A percentile compares a stretch with the other conserved stretches of the same genome.
Conservation (phyloP, 768 basidiomycete genomes). For the Naganishia vishniacii region DNA sequence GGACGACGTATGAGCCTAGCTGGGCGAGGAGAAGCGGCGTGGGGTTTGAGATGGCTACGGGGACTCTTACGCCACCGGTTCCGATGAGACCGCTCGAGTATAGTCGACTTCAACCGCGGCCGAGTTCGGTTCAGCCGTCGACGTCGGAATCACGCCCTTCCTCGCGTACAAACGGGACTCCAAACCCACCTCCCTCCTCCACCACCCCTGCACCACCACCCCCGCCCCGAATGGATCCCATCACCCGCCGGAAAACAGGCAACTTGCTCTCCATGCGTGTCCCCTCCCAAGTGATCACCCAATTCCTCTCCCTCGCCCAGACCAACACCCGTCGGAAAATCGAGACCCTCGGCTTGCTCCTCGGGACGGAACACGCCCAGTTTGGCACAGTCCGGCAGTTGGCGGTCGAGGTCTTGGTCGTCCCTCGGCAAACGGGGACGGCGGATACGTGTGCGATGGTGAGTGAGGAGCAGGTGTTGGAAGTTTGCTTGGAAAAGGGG, state of each 20-base stretch:
- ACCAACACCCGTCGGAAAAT: slow-evolving; percentile 70
- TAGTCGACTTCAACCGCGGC: not conserved
- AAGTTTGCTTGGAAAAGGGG: slow-evolving; percentile 73
- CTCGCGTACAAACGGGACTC: not conserved
- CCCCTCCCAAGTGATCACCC: slow-evolving; percentile 66
- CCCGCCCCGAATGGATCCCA: slow-evolving; percentile 11
- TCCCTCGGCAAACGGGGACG: slow-evolving; percentile 83
- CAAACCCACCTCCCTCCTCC: not conserved
- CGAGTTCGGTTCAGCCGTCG: too few relatives aligned
- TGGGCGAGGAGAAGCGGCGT: not conserved
- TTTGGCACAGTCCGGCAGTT: slow-evolving; percentile 49
- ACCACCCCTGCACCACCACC: not conserved
- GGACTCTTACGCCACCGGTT: not conserved
- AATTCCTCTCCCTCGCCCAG: slow-evolving; percentile 70
- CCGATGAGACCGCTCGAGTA: slow-evolving; percentile 4
- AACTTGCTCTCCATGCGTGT: slow-evolving; percentile 62
- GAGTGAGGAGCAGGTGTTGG: slow-evolving; percentile 76
- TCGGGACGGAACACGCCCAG: slow-evolving; percentile 56
- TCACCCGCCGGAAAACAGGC: slow-evolving; percentile 21
- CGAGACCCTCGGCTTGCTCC: slow-evolving; percentile 80
- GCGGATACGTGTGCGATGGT: slow-evolving; percentile 91
- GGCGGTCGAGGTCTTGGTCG: slow-evolving; percentile 74
- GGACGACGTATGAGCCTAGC: not conserved
- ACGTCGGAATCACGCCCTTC: too few relatives aligned
- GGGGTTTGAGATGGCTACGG: not conserved